A percentile compares a stretch with the other conserved stretches of the same genome.
These are phyloP conservation scores for Syncephalastrum sp. DNA, from an alignment of 371 early-diverging fungal genomes.

Conservation along the genomic window DNA sequence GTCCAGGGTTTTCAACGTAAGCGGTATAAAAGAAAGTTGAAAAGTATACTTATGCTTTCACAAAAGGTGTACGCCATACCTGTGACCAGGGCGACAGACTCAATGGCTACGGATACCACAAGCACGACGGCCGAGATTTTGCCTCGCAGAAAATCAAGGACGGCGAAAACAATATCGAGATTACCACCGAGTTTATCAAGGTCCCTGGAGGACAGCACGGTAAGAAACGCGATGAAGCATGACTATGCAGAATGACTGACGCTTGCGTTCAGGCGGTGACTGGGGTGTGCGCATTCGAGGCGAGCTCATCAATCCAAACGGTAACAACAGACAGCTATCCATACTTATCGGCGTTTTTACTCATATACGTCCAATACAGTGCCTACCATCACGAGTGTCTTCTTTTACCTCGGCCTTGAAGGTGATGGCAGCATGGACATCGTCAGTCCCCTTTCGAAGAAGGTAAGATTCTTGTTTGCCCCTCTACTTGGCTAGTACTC, in stretches of 20 bases:
- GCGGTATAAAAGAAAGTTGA: not conserved
- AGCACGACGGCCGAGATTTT: constrained; percentile 84
- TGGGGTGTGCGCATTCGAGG: constrained; percentile 88
- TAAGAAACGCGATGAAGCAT: constrained; percentile 4
- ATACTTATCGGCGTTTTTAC: not conserved
- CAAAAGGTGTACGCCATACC: constrained; percentile 75
- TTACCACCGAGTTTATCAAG: constrained; percentile 86
- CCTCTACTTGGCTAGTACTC: not conserved
- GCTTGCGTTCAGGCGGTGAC: constrained; percentile 62
- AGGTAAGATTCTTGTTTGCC: constrained; percentile 28
- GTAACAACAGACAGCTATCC: constrained; percentile 8
- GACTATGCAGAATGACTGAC: not conserved
- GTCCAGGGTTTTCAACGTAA: constrained; percentile 56
- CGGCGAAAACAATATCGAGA: constrained; percentile 59
- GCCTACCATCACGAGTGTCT: constrained; percentile 32
- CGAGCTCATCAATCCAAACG: constrained; percentile 45
- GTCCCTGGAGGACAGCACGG: constrained; percentile 60
- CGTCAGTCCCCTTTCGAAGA: constrained; percentile 33
- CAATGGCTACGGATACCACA: constrained; percentile 81
- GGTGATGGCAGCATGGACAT: constrained; percentile 63
- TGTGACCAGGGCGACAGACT: constrained; percentile 87
- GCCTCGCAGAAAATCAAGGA: constrained; percentile 82
- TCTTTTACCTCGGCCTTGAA: constrained; percentile 72
- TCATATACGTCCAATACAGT: constrained; percentile 5
- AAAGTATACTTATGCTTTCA: not conserved